Conservation (phyloP, 75 land plant genomes). For the Chamaecyparis obtusa region DNA sequence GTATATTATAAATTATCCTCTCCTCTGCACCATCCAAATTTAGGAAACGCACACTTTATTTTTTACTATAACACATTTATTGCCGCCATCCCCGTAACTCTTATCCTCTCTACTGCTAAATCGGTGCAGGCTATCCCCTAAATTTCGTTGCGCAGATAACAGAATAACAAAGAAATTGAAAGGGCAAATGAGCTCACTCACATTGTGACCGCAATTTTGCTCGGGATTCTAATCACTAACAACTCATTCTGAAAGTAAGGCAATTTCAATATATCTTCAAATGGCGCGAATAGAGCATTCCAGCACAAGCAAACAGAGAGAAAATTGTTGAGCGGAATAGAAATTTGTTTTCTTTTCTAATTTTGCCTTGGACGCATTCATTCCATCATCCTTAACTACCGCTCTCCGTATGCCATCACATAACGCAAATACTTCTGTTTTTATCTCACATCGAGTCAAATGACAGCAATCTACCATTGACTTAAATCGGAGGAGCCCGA, state of each 20-base stretch:
- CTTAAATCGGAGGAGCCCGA: neutral
- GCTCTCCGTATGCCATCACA: neutral
- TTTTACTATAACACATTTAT: neutral
- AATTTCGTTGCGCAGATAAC: neutral
- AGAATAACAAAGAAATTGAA: no score
- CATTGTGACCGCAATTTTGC: neutral
- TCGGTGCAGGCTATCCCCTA: neutral
- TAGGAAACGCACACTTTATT: no score
- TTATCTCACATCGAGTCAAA: neutral
- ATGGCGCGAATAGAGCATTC: neutral
- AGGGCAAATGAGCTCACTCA: neutral
- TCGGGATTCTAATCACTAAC: neutral
- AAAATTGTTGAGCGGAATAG: neutral
- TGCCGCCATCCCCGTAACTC: neutral
- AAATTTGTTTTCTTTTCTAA: neutral
- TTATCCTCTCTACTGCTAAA: neutral
- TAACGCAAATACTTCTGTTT: neutral
- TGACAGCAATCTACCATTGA: conserved; percentile 1
- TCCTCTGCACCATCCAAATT: neutral
- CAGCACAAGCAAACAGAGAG: neutral
- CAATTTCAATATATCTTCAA: neutral
- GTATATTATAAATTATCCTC: no score
- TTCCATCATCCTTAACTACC: neutral
- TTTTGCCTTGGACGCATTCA: neutral
- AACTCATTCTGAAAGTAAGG: neutral